A percentile compares a stretch with the other conserved stretches of the same genome.
These are phyloP conservation scores for Xylaria sp. DNA, from an alignment of 2,329 filamentous ascomycete genomes.

Conservation along the genomic window DNA sequence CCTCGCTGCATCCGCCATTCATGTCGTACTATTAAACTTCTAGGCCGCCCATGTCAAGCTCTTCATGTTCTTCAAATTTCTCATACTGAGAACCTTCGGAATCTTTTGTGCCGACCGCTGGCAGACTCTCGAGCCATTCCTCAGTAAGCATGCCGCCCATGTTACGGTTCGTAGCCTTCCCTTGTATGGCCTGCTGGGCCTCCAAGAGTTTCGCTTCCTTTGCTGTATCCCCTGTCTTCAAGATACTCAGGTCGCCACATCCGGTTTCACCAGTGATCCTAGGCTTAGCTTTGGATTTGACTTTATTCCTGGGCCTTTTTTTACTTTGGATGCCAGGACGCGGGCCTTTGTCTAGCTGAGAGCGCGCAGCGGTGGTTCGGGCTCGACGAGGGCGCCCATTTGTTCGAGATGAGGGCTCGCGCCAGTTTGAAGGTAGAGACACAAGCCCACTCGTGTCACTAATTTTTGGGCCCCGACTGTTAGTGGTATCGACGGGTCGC, in stretches of 20 bases:
- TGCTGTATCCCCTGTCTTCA: constrained; percentile 4
- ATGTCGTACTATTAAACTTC: not conserved
- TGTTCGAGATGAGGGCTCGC: constrained; percentile 13
- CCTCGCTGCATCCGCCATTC: not conserved
- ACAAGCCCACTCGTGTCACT: not conserved
- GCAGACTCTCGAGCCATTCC: constrained; percentile 35
- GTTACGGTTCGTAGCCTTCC: not conserved
- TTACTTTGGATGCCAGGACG: not conserved
- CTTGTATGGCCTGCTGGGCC: constrained; percentile 18
- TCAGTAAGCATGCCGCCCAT: constrained; percentile 24
- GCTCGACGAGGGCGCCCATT: not conserved
- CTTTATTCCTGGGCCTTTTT: not conserved
- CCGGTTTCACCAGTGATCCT: not conserved
- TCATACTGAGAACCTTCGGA: not conserved
- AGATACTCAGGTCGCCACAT: not conserved
- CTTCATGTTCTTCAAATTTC: not conserved
- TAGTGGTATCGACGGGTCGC: constrained; percentile 15
- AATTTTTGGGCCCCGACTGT: not conserved
- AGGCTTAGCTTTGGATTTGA: constrained; percentile 7
- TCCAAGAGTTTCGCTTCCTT: constrained; percentile 25
- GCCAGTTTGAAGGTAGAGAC: constrained; percentile 23
- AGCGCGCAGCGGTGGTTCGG: constrained; percentile 1
- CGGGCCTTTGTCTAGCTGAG: not conserved
- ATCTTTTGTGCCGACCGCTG: not conserved
- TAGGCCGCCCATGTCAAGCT: not conserved